A percentile compares a stretch with the other conserved stretches of the same genome.
phyloP scores from a whole-genome alignment of 768 basidiomycete genomes.

The Boletus rubropictus region DNA sequence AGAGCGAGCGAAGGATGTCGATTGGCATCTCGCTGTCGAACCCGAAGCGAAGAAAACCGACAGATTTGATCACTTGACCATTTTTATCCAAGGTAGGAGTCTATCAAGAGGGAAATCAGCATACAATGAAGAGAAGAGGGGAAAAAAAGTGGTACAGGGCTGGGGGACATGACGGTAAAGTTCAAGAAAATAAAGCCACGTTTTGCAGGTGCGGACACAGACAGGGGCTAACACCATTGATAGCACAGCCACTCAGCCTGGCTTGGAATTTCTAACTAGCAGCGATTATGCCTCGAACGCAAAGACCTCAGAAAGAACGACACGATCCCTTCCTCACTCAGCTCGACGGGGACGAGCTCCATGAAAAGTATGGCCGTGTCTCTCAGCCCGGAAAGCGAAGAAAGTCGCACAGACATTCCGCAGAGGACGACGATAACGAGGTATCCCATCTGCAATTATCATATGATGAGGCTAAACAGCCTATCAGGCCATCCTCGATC shows the following conservation, averaged over 20 bases:
- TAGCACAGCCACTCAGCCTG: slow-evolving; percentile 8
- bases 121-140: neutral
- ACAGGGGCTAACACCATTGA: neutral
- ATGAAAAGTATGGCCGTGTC: slow-evolving; percentile 73
- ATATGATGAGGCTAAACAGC: slow-evolving; percentile 1
- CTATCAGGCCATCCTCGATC: slow-evolving; percentile 62
- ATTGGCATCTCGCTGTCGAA: slow-evolving; percentile 83
- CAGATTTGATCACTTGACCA: slow-evolving; percentile 67
- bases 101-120: slow-evolving; percentile 32
- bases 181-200: neutral
- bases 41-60: slow-evolving; percentile 82
- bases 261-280: neutral
- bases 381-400: slow-evolving; percentile 71
- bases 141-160: slow-evolving; percentile 10
- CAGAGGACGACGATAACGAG: slow-evolving; percentile 55
- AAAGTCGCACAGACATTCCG: slow-evolving; percentile 45
- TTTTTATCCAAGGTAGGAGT: slow-evolving; percentile 66
- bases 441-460: slow-evolving; percentile 32
- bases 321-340: slow-evolving; percentile 88
- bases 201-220: neutral
- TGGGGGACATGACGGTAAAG: slow-evolving; percentile 17
- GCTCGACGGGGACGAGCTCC: slow-evolving; percentile 69
- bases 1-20: slow-evolving; percentile 79
- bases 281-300: slow-evolving; percentile 58
- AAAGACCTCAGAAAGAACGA: slow-evolving; percentile 52